Conservation (phyloP, 1,139 yeast genomes). For the Saccharomyces hybrid region DNA sequence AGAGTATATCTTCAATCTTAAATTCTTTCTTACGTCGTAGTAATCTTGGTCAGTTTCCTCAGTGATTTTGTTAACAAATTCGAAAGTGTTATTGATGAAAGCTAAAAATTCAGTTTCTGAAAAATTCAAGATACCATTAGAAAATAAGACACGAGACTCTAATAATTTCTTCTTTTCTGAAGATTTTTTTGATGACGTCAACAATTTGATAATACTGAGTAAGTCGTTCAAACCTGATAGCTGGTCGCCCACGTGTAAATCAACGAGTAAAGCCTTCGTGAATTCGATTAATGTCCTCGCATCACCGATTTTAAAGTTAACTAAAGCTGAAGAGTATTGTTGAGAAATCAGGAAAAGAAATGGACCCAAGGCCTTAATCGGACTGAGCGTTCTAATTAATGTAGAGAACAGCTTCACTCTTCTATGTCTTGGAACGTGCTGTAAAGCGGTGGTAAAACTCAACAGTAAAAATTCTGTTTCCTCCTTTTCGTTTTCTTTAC, state of each 20-base stretch:
- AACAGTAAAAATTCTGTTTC: conserved; percentile 79
- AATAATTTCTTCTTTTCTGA: conserved; percentile 38
- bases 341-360: conserved; percentile 73
- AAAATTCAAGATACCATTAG: conserved; percentile 49
- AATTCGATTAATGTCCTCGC: conserved; percentile 64
- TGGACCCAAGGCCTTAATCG: conserved; percentile 57
- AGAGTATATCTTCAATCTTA: conserved; percentile 55
- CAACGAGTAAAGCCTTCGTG: conserved; percentile 56
- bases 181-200: conserved; percentile 27
- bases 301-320: conserved; percentile 55
- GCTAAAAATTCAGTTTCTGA: conserved; percentile 42
- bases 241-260: conserved; percentile 63
- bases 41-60: conserved; percentile 39
- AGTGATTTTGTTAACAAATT: conserved; percentile 45
- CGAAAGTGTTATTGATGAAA: conserved; percentile 47
- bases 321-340: conserved; percentile 52
- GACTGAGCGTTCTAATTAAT: conserved; percentile 69
- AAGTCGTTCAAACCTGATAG: conserved; percentile 51
- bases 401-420: conserved; percentile 78
- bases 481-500: conserved; percentile 42
- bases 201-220: conserved; percentile 45
- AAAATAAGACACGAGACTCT: conserved; percentile 54
- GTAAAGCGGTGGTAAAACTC: conserved; percentile 87
- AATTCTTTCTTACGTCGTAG: conserved; percentile 37
- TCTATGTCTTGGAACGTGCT: conserved; percentile 94